Base-by-base conservation (phyloP, 768 basidiomycete species). In the Mycena rosella region DNA sequence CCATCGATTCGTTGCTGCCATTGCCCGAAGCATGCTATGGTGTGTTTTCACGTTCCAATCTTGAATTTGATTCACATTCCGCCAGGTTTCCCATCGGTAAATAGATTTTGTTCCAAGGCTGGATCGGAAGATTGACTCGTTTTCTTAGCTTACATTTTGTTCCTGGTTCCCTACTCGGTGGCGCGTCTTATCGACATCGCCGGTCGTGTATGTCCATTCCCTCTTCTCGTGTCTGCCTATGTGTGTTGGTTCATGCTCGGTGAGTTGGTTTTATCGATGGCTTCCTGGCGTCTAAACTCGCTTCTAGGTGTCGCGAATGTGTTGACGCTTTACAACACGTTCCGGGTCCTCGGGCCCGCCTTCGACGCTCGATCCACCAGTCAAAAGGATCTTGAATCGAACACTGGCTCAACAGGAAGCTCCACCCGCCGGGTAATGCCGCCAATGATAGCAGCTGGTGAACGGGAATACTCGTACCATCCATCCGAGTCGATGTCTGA, bases 1-100 rank as follows among this genome's bases (percentile, higher is more conserved):
- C 73, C 85, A 87, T 63, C 83, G 80, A 27, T 91, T 92, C 73
- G 82, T 93, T 29, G 81, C 81, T 32, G 82, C 84, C n/a, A 83
- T 94, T 58, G 85, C 89, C 29, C 82, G 85, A 66, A 88, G 86
- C 63, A 90, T 93, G 89, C 80, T 92, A 49, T 93, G 90, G 92
- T 92, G 70, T 61, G 86, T 76, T 18, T 22, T 40, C 27, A 6
- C 45, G 34, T 65, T 38, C 38, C 15, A 32, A 40, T 29, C 55
- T 36, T n/a, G 45, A 29, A 29, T 18, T 38, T 52, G 32, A 32
- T 52, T 62, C 63, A 65, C 17, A 27, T 62, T 26, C 27, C 60
- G 42, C 15, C 70, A 90, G 89, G 88, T 89, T 86, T 74, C 89
- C 89, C 24, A 73, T 88, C 57, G 86, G 89, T 90, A 65, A 76